A percentile compares a stretch with the other conserved stretches of the same genome.
These are phyloP conservation scores for Dittrichia graveolens DNA, from an alignment of 129 eudicot species.

Conservation along the genomic window DNA sequence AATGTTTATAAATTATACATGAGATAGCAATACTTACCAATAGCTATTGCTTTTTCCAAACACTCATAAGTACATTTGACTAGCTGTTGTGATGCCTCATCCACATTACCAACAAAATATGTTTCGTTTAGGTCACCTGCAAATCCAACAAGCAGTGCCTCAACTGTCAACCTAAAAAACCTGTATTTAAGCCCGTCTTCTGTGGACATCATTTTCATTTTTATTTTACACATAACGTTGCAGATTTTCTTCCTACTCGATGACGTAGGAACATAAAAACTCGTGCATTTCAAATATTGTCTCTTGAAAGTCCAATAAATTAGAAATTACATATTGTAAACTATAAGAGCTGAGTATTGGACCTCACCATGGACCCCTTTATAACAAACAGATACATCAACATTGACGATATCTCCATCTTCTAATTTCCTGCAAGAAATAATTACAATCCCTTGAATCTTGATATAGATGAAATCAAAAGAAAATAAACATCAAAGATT, in stretches of 20 bases:
- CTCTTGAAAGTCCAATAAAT: not conserved
- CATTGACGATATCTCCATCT: slow-evolving; percentile 96
- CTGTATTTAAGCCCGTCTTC: not conserved
- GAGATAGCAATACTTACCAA: slow-evolving; percentile 46
- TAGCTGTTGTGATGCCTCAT: slow-evolving; percentile 71
- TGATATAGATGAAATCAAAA: slow-evolving; percentile 19
- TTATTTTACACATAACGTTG: not conserved
- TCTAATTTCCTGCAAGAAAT: slow-evolving; percentile 71
- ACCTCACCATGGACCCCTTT: slow-evolving; percentile 94
- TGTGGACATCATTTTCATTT: not conserved
- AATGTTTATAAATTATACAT: not conserved
- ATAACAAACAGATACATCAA: slow-evolving; percentile 79
- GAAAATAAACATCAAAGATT: not conserved
- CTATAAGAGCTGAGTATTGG: not conserved
- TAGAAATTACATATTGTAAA: not conserved
- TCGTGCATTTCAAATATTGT: not conserved
- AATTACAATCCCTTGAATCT: slow-evolving; percentile 16
- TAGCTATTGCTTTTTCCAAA: slow-evolving; percentile 90
- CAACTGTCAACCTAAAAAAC: not conserved
- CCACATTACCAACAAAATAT: slow-evolving; percentile 92
- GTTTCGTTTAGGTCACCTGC: slow-evolving; percentile 95
- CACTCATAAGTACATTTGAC: slow-evolving; percentile 91
- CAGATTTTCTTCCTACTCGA: slow-evolving; percentile 1
- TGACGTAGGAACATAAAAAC: not conserved
- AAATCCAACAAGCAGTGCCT: slow-evolving; percentile 14